Base-by-base conservation (phyloP, 495 filamentous ascomycete genomes). In the Amphirosellinia nigrospora region DNA sequence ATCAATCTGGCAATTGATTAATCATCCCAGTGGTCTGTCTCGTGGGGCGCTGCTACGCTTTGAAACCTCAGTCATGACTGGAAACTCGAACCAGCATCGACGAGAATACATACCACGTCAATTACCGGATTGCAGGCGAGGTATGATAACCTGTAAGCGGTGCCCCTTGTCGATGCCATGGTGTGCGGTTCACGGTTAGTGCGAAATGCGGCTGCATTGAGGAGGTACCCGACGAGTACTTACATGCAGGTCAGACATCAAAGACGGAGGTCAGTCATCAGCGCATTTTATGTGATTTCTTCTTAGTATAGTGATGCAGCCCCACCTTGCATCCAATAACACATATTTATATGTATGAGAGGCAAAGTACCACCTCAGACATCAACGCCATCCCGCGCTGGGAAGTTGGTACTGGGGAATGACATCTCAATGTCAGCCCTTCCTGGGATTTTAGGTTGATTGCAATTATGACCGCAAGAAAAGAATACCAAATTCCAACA, bases 241-340 rank as follows among this genome's bases (percentile, higher is more conserved):
- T 53, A 23, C 36, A 61, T 69, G 66, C 66, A 69, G 56, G 66
- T 69, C 66, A 69, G 66, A 65, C 66, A 36, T 60, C 45, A 43
- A 53, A 62, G 66, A 68, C 52, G 53, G 45, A 45, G 66, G 32
- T 34, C 45, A 69, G 32, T 69, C 66, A 41, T 62, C 36, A 50
- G 21, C 55, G 45, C 34, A 62, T 50, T 56, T 48, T 6, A 38
- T 34, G 41, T 48, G 15, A 13, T 45, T 59, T 45, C 39, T 50
- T 61, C 19, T 58, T 46, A 43, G 34, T 19, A 61, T 26, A 46
- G 56, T 36, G 21, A 69, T 64, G 59, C 39, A 32, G 60, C 52
- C 45, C 59, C 46, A 53, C 58, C 46, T 55, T 38, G 26, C 34
- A 26, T 69, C 48, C 59, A 64, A 64, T 64, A 64, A 5, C 58